Conservation (phyloP, 495 filamentous ascomycete species). For the Talaromyces liani region DNA sequence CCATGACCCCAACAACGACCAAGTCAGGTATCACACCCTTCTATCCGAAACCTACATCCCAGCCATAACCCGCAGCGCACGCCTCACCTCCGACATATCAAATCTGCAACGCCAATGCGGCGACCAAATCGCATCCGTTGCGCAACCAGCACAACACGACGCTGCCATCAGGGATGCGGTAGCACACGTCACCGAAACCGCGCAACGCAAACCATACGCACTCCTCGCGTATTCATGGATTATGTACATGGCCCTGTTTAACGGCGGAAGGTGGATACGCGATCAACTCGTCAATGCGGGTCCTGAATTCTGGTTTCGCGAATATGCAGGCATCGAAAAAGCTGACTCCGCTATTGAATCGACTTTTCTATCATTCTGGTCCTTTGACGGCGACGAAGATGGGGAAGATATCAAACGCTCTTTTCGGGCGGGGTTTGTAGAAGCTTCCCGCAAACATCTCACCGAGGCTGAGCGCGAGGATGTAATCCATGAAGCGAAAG, state of each 20-base stretch:
- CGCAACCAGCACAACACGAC: background rate
- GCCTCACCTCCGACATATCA: constrained; percentile 1
- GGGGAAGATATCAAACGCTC: constrained; percentile 14
- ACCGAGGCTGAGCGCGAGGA: background rate
- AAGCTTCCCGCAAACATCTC: background rate
- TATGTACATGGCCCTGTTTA: constrained; percentile 53
- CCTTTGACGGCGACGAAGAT: constrained; percentile 11
- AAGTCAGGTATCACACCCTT: background rate
- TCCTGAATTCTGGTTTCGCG: constrained; percentile 31
- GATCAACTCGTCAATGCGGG: constrained; percentile 33
- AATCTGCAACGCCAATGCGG: constrained; percentile 6
- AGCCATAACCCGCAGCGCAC: background rate
- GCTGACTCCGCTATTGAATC: background rate
- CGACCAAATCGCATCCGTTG: background rate
- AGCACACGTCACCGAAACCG: constrained; percentile 22
- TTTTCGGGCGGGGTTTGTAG: constrained; percentile 5
- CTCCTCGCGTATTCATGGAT: constrained; percentile 52
- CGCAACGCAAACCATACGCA: constrained; percentile 36
- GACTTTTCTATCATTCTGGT: constrained; percentile 13
- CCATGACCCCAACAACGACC: background rate
- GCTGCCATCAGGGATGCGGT: background rate
- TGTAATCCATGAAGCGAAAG: background rate
- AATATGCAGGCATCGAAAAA: background rate
- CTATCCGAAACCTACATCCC: constrained; percentile 1
- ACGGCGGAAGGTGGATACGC: constrained; percentile 48